Evolutionary conservation across 2,329 filamentous ascomycete species (phyloP), one percentile per base, ranked within the genome.

Genomic region (Phoma sp.): DNA sequence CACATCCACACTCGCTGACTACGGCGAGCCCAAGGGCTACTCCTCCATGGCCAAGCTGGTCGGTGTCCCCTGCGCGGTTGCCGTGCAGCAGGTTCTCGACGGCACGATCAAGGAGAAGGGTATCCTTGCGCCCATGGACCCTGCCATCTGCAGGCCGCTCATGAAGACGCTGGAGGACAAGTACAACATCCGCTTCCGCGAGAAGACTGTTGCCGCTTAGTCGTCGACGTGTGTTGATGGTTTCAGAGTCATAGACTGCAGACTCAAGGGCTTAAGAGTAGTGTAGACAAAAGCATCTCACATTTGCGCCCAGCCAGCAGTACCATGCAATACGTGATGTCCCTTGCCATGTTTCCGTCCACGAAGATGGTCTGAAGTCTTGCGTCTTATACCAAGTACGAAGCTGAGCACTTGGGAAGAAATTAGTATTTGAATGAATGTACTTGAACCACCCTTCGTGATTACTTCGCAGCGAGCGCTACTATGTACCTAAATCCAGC

Each of bases 11-110:
- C 84, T 97, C 13, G 83, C 81, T 70, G 91, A 96, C 73, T 93
- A 96, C 76, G 92, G 91, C 73, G 86, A 86, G 68, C 88, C 89
- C 53, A 83, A 85, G 63, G 89, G 89, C 30, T 96, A 93, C 80
- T 88, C 84, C 4, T 86, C 89, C 64, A 96, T 96, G 91, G 90
- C 90, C 40, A 89, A 87, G 76, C 77, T 91, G 38, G 91, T 96
- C 50, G 90, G 90, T 70, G 82, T 92, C 4, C 89, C 89, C 4
- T 89, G 86, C 65, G 87, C 81, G 59, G 85, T 90, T 52, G 91
- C 91, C 39, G 89, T 92, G 13, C 70, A 90, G 81, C 85, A 89
- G 79, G 88, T 95, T 23, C 83, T 93, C 35, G 82, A 91, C 73
- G 89, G 89, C 14, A 89, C 86, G 3, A 86, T 93, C 58, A 82